A percentile compares a stretch with the other conserved stretches of the same genome.
These are phyloP conservation scores for Capronia coronata DNA, from an alignment of 2,329 filamentous ascomycete genomes.

Conservation along the genomic window DNA sequence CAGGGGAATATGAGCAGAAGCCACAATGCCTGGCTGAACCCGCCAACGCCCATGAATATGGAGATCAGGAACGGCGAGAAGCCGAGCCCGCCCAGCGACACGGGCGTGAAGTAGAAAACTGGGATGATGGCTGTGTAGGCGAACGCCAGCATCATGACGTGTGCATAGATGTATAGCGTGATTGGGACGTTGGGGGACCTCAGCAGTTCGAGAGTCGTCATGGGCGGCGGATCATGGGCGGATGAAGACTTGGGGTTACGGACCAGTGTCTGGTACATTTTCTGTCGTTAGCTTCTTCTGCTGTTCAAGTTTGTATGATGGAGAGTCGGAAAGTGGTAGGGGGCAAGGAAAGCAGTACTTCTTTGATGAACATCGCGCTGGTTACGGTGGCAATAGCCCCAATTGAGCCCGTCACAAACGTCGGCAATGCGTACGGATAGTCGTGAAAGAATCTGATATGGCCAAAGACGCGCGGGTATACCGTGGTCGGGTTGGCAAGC, in stretches of 20 bases:
- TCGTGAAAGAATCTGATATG: constrained; percentile 52
- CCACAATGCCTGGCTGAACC: constrained; percentile 64
- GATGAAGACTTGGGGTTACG: constrained; percentile 3
- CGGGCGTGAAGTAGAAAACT: constrained; percentile 60
- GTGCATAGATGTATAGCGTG: constrained; percentile 60
- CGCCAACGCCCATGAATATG: constrained; percentile 57
- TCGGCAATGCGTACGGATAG: constrained; percentile 62
- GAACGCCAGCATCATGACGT: constrained; percentile 63
- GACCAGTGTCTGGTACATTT: constrained; percentile 15
- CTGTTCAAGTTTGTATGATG: too few species aligned
- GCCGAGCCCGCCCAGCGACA: constrained; percentile 58
- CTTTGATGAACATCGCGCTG: constrained; percentile 54
- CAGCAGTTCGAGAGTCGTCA: constrained; percentile 52
- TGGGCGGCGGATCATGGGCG: constrained; percentile 15
- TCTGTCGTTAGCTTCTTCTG: neutral
- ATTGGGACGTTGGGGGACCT: constrained; percentile 57
- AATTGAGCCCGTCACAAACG: constrained; percentile 51
- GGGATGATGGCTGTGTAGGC: constrained; percentile 65
- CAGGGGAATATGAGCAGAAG: constrained; percentile 63
- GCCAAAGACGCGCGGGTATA: constrained; percentile 57
- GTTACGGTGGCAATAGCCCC: constrained; percentile 50
- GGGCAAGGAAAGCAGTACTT: constrained; percentile 35
- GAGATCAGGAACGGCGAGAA: constrained; percentile 60
- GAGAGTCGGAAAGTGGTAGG: neutral
- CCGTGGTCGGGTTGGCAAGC: constrained; percentile 59